Evolutionary conservation across 75 land plant species (phyloP).

Genomic region (Pinus albicaulis): DNA sequence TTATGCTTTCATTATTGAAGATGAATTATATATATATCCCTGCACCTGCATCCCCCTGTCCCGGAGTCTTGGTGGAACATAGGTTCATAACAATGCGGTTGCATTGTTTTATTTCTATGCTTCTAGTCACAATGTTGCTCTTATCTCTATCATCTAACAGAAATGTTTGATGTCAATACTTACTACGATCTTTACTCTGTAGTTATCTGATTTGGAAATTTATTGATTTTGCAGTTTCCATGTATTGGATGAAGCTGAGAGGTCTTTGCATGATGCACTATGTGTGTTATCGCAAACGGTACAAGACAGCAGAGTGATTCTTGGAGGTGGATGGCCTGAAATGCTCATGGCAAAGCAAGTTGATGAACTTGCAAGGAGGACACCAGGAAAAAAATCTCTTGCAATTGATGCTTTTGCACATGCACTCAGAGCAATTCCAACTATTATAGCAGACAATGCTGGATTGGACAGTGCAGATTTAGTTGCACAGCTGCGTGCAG

Average conservation of each 20-base stretch:
- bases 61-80: too few species aligned
- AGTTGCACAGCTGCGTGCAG: conserved; percentile 86
- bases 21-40: too few species aligned
- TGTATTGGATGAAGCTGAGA: conserved; percentile 94
- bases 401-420: conserved; percentile 92
- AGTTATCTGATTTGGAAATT: not conserved
- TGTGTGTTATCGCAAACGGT: conserved; percentile 94
- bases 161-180: too few species aligned
- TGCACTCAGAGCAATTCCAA: conserved; percentile 83
- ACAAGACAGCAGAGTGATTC: conserved; percentile 77
- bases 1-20: too few species aligned
- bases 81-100: not conserved
- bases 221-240: conserved; percentile 61
- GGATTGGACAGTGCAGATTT: conserved; percentile 95
- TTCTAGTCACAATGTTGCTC: too few species aligned
- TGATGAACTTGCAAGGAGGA: conserved; percentile 88
- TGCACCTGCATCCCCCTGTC: too few species aligned
- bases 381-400: conserved; percentile 95
- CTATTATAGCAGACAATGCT: conserved; percentile 93
- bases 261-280: conserved; percentile 95
- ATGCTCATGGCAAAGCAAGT: conserved; percentile 87
- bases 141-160: too few species aligned
- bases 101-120: too few species aligned
- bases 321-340: conserved; percentile 99
- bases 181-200: too few species aligned